phyloP scores from a whole-genome alignment of 169 alveolate genomes.

The Babesia gibsoni region DNA sequence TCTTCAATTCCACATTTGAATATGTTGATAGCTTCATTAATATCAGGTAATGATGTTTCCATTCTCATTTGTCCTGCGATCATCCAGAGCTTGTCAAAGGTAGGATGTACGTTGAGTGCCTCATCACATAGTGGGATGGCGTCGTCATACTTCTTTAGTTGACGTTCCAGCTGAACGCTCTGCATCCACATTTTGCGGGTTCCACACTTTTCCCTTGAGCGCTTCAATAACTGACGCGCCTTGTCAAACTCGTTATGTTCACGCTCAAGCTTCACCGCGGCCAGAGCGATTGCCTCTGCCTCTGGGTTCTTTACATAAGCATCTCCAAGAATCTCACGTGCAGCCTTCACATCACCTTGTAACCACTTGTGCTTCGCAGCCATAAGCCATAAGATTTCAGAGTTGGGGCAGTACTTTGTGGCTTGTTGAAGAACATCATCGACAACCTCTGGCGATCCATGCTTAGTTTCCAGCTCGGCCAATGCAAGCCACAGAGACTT shows the following conservation, averaged over 20 bases:
- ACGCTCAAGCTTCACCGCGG: slow-evolving; percentile 89
- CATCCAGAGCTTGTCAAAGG: slow-evolving; percentile 88
- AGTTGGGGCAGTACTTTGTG: slow-evolving; percentile 86
- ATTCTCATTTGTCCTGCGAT: slow-evolving; percentile 86
- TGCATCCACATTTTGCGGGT: slow-evolving; percentile 88
- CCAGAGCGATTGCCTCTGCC: slow-evolving; percentile 84
- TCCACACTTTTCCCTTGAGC: slow-evolving; percentile 83
- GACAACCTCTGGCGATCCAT: slow-evolving; percentile 83
- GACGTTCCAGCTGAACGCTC: slow-evolving; percentile 88
- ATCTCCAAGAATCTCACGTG: slow-evolving; percentile 85
- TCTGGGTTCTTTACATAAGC: slow-evolving; percentile 83
- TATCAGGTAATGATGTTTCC: slow-evolving; percentile 52
- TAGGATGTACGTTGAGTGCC: slow-evolving; percentile 79
- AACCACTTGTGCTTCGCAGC: slow-evolving; percentile 89
- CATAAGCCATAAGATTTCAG: slow-evolving; percentile 90
- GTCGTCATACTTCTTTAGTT: slow-evolving; percentile 74
- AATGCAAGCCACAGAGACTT: slow-evolving; percentile 90
- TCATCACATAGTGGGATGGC: slow-evolving; percentile 77
- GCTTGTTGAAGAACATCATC: slow-evolving; percentile 83
- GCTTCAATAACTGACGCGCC: slow-evolving; percentile 87
- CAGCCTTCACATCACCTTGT: slow-evolving; percentile 84
- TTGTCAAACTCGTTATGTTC: slow-evolving; percentile 89
- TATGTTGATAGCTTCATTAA: slow-evolving; percentile 16
- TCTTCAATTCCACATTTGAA: slow-evolving; percentile 44
- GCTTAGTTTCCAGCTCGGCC: slow-evolving; percentile 92